Percentiles rank a stretch among this genome's conserved stretches.
phyloP scores from a whole-genome alignment of 371 early-diverging fungal genomes.

The Lichtheimia ramosa region DNA sequence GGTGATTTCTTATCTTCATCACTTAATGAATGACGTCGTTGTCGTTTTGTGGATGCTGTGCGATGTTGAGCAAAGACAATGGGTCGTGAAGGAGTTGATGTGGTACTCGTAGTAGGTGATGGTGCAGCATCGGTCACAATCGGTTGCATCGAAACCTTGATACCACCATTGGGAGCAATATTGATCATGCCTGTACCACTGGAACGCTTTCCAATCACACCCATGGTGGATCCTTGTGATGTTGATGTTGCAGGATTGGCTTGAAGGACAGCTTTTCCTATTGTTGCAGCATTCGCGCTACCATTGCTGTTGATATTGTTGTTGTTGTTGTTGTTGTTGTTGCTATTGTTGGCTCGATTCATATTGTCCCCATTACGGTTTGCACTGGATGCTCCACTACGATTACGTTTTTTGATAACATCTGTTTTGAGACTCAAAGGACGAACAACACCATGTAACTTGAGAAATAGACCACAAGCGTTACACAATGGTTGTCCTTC shows the following conservation, averaged over 20 bases:
- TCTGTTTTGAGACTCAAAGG: constrained; percentile 78
- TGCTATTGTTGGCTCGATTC: not conserved
- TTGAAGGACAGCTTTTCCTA: constrained; percentile 7
- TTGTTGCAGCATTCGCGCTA: not conserved
- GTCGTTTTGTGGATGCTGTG: constrained; percentile 30
- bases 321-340: not conserved
- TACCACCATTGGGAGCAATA: constrained; percentile 17
- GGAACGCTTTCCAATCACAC: constrained; percentile 25
- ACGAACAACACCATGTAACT: constrained; percentile 82
- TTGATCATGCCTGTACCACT: constrained; percentile 21
- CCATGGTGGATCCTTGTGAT: constrained; percentile 18
- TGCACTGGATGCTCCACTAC: constrained; percentile 25
- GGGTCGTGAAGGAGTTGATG: constrained; percentile 17
- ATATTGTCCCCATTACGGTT: not conserved
- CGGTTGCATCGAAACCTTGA: constrained; percentile 8
- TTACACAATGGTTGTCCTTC: constrained; percentile 66
- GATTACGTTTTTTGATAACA: constrained; percentile 82
- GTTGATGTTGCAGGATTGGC: constrained; percentile 1
- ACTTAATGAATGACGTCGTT: constrained; percentile 37
- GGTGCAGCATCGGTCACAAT: not conserved
- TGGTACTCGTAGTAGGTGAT: constrained; percentile 2
- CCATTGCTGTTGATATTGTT: not conserved
- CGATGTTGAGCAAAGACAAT: constrained; percentile 34
- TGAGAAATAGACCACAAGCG: constrained; percentile 67
- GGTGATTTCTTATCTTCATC: constrained; percentile 13